Evolutionary conservation across 1,284 basidiomycete genomes (phyloP), one percentile per base, ranked within the genome.

Genomic region (Violaceomyces palustris): DNA sequence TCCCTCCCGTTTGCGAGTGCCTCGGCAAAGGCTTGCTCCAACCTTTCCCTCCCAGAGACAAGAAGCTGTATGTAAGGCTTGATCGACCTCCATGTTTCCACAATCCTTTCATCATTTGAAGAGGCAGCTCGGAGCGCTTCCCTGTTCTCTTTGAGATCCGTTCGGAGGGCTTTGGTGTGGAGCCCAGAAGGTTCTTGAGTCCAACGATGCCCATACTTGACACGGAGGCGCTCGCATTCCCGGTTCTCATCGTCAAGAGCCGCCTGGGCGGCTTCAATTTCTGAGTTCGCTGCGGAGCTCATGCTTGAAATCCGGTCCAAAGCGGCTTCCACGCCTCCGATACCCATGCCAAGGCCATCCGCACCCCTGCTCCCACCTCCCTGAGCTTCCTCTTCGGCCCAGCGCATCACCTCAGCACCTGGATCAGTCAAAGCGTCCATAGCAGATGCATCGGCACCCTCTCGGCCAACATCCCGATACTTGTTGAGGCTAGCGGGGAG

Each of bases 151-250:
- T 88, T 88, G 41, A 97, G 76, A 64, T 89, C 90, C 46, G 83
- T 81, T 10, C 92, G 80, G 50, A 87, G 74, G 1, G 79, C 76
- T 69, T 86, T 84, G 25, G 85, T 47, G 25, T 87, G 51, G 29
- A 59, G 18, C 18, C 50, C 43, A 17, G 85, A 85, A 0, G 93
- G 93, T n/a, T 82, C 80, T 74, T 97, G 93, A 7, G 84, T 85
- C 84, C 90, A 98, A 29, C 82, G 74, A 61, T 91, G 86, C 25
- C 86, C 86, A 73, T 89, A 90, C 73, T 87, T 85, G 47, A 92
- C 78, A 60, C 75, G 64, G 26, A 67, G 62, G 29, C 64, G 59
- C 45, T 77, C 76, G 61, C 75, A 77, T 24, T 74, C 72, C 19
- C 74, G 59, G 30, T 64, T 62, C 42, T 77, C 76, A 7, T 54